Evolutionary conservation across 208 protist genomes (phyloP).

Genomic region (Crithidia acanthocephali): DNA sequence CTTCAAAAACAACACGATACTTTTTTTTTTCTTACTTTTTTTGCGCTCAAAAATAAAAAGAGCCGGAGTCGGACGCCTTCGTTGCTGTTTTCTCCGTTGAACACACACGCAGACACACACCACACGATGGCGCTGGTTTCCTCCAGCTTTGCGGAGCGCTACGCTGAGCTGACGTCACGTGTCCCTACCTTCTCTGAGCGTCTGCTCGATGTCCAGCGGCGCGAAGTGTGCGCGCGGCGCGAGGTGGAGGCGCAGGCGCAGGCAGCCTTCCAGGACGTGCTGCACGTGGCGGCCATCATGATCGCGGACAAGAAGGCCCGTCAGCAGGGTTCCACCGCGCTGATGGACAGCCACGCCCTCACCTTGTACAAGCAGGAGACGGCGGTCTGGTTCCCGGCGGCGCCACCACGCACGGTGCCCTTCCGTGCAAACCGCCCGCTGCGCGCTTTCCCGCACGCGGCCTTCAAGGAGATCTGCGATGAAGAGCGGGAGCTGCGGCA

Average conservation of each 20-base stretch:
- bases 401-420: constrained; percentile 34
- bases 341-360: constrained; percentile 34
- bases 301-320: constrained; percentile 61
- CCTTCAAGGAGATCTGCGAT: constrained; percentile 46
- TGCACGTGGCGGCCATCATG: constrained; percentile 64
- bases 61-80: too few species aligned
- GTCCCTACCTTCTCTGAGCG: constrained; percentile 48
- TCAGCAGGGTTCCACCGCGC: constrained; percentile 29
- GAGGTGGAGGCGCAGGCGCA: constrained; percentile 49
- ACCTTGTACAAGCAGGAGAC: constrained; percentile 46
- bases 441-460: constrained; percentile 54
- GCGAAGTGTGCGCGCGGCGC: constrained; percentile 60
- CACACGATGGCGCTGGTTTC: constrained; percentile 52
- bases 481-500: constrained; percentile 77
- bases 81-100: too few species aligned
- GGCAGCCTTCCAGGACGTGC: constrained; percentile 50
- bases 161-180: constrained; percentile 50
- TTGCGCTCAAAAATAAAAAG: too few species aligned
- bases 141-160: constrained; percentile 67
- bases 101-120: too few species aligned
- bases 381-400: constrained; percentile 57
- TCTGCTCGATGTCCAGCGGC: constrained; percentile 55
- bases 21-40: too few species aligned
- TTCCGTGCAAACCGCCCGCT: constrained; percentile 31
- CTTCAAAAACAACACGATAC: too few species aligned